Evolutionary conservation across 163 green algal genomes (phyloP).

Genomic region (Coccomyxa subellipsoidea): DNA sequence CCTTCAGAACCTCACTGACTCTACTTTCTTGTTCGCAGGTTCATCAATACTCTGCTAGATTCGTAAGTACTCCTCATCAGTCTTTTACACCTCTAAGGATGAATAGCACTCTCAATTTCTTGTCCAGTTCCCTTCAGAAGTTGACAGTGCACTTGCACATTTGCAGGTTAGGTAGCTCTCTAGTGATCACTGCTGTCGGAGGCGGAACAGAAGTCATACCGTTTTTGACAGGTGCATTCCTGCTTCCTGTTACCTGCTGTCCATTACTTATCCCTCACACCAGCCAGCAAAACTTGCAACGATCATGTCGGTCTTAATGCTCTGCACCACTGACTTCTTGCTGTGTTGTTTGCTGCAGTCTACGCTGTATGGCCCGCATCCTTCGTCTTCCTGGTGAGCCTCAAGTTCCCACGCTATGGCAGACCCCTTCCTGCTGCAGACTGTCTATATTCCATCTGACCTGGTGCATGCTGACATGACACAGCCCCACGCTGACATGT

Average conservation of each 20-base stretch:
- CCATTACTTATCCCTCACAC: too few species aligned
- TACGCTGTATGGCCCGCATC: conserved; percentile 88
- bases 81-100: too few species aligned
- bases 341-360: conserved; percentile 44
- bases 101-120: background rate
- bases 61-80: conserved; percentile 17
- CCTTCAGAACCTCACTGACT: background rate
- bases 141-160: background rate
- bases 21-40: conserved; percentile 83
- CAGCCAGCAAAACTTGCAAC: too few species aligned
- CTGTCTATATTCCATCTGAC: too few species aligned
- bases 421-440: too few species aligned
- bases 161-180: conserved; percentile 75
- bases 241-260: too few species aligned
- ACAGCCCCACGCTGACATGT: too few species aligned
- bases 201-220: conserved; percentile 71
- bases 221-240: conserved; percentile 68
- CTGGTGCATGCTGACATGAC: too few species aligned
- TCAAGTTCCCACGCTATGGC: too few species aligned
- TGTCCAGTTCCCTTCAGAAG: background rate
- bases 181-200: conserved; percentile 86
- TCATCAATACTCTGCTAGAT: conserved; percentile 95
- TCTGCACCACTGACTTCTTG: background rate
- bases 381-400: conserved; percentile 79
- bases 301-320: too few species aligned